Percentiles rank a stretch among this genome's conserved stretches.
phyloP scores from a whole-genome alignment of 1,284 basidiomycete genomes.

The Trichosporon faecale region DNA sequence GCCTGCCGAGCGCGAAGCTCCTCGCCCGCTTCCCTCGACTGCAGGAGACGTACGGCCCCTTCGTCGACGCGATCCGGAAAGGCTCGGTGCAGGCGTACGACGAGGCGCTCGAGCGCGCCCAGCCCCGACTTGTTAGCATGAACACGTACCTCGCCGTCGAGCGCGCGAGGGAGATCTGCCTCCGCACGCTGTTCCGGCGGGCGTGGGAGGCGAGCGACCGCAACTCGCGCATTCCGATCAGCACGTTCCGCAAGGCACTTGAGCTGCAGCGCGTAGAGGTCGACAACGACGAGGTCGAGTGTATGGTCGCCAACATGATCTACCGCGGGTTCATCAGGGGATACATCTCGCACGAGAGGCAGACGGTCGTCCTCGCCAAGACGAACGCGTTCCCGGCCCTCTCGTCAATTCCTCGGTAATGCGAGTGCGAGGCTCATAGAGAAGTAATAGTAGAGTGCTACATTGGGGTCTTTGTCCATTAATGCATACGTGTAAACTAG shows the following conservation, averaged over 20 bases:
- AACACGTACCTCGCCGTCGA: slow-evolving; percentile 84
- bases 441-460: not conserved
- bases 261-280: slow-evolving; percentile 60
- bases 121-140: slow-evolving; percentile 72
- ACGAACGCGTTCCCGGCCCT: slow-evolving; percentile 72
- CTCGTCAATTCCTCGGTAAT: slow-evolving; percentile 32
- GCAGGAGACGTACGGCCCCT: slow-evolving; percentile 71
- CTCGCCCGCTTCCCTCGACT: slow-evolving; percentile 69
- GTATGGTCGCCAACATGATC: slow-evolving; percentile 89
- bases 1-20: slow-evolving; percentile 69
- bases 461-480: not conserved
- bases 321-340: slow-evolving; percentile 87
- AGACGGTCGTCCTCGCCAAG: slow-evolving; percentile 83
- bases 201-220: slow-evolving; percentile 79
- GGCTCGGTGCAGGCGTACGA: slow-evolving; percentile 84
- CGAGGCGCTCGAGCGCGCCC: slow-evolving; percentile 62
- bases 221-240: slow-evolving; percentile 69
- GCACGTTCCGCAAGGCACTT: slow-evolving; percentile 70
- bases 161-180: slow-evolving; percentile 77
- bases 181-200: slow-evolving; percentile 78
- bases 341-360: slow-evolving; percentile 92
- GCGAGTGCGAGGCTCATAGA: not conserved
- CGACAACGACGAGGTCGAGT: slow-evolving; percentile 79
- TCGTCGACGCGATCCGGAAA: slow-evolving; percentile 69
- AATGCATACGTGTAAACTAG: slow-evolving; percentile 4